Evolutionary conservation across 805 yeast species (phyloP).

Genomic region (Hyphopichia homilentoma): DNA sequence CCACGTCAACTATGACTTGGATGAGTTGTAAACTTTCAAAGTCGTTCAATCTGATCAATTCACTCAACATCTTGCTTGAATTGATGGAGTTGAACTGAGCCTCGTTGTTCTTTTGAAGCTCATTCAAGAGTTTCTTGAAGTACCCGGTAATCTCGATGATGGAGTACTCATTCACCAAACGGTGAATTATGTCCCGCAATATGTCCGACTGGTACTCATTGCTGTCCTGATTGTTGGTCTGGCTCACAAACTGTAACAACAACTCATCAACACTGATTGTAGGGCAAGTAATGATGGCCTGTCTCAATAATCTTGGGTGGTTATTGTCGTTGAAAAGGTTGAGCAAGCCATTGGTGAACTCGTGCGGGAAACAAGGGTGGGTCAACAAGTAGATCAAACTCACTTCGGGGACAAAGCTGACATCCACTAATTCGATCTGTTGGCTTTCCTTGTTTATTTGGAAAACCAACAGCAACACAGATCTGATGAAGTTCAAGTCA

Average conservation of each 20-base stretch:
- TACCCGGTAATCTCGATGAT: slow-evolving; percentile 53
- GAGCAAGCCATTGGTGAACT: slow-evolving; percentile 54
- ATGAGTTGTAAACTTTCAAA: slow-evolving; percentile 59
- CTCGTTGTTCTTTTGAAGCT: slow-evolving; percentile 5
- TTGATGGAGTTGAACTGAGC: slow-evolving; percentile 10
- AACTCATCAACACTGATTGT: slow-evolving; percentile 63
- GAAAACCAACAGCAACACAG: slow-evolving; percentile 43
- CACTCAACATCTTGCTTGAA: slow-evolving; percentile 35
- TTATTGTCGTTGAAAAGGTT: slow-evolving; percentile 37
- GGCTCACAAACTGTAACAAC: slow-evolving; percentile 50
- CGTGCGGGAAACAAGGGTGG: slow-evolving; percentile 79
- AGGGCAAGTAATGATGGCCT: slow-evolving; percentile 77
- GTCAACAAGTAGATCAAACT: slow-evolving; percentile 73
- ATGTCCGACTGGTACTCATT: slow-evolving; percentile 34
- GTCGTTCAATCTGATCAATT: slow-evolving; percentile 37
- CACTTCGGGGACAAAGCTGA: slow-evolving; percentile 47
- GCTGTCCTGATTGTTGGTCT: slow-evolving; percentile 45
- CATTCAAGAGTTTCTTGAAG: slow-evolving; percentile 33
- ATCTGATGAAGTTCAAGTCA: slow-evolving; percentile 52
- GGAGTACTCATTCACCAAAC: slow-evolving; percentile 66
- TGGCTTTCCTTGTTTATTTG: slow-evolving; percentile 9
- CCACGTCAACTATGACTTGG: slow-evolving; percentile 64
- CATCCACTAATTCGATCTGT: slow-evolving; percentile 17
- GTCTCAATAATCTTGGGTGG: slow-evolving; percentile 67
- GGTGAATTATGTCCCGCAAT: slow-evolving; percentile 61